phyloP scores from a whole-genome alignment of 1,284 basidiomycete genomes.

The Cutaneotrichosporon cutaneum region DNA sequence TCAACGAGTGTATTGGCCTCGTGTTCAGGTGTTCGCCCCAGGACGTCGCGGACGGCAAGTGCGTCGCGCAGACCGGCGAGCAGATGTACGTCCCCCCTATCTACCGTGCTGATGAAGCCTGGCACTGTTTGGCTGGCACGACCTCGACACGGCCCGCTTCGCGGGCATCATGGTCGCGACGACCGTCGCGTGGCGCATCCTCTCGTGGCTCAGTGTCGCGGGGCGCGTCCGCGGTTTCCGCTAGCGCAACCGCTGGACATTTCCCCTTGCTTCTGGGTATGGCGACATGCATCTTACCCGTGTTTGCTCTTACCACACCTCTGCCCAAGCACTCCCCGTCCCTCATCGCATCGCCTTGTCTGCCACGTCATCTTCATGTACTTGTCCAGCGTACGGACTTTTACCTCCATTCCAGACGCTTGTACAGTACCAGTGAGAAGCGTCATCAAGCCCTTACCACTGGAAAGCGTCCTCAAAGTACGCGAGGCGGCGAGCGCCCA shows the following conservation, averaged over 20 bases:
- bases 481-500: conserved; percentile 24
- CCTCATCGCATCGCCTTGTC: too few species aligned
- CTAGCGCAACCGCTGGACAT: too few species aligned
- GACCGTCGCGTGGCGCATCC: conserved; percentile 43
- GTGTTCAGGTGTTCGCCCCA: conserved; percentile 49
- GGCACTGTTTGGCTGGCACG: conserved; percentile 46
- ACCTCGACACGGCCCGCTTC: conserved; percentile 47
- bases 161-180: conserved; percentile 51
- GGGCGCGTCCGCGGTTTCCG: conserved; percentile 34
- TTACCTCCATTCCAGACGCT: too few species aligned
- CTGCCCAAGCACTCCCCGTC: too few species aligned
- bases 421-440: neutral
- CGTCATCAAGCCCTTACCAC: neutral
- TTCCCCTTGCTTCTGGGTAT: too few species aligned
- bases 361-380: too few species aligned
- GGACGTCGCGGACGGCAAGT: conserved; percentile 46
- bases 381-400: too few species aligned
- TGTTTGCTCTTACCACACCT: too few species aligned
- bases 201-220: conserved; percentile 34
- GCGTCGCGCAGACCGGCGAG: conserved; percentile 53
- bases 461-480: conserved; percentile 25
- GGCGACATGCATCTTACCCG: neutral
- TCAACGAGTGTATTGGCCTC: conserved; percentile 54
- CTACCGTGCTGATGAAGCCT: conserved; percentile 28
- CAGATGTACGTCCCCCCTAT: conserved; percentile 45